Evolutionary conservation across 2,329 filamentous ascomycete species (phyloP), one percentile per base, ranked within the genome.

Genomic region (Xylariaceae sp.): DNA sequence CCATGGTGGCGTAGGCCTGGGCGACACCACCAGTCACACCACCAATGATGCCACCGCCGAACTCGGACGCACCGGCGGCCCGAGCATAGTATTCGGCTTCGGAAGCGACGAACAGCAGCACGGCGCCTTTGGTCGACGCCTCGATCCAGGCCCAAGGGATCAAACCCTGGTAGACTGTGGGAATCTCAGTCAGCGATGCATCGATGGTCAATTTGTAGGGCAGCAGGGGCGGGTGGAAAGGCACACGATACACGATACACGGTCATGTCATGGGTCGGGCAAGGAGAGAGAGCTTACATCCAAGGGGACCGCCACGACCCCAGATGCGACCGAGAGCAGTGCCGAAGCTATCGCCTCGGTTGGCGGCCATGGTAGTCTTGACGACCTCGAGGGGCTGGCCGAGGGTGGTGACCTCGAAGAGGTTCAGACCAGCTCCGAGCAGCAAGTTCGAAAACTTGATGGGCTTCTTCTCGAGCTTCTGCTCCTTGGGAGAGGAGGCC

Each of bases 71-170:
- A 65, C 94, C 94, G 60, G 86, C 83, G 64, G 80, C 78, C 69
- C 88, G 89, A 66, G 91, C 92, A 72, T 94, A 89, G 83, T 88
- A 99, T 75, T 99, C 94, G 75, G 91, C 92, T 77, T 99, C 94
- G 68, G 92, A 95, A 64, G 94, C 94, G 73, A 99, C 92, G 78
- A 99, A 99, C 74, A 99, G 89, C 70, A 99, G 88, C 67, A 99
- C 94, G 68, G 94, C 94, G 72, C 94, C 94, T 80, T 99, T 99
- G 77, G 94, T 97, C 70, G 92, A 97, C 72, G 94, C 94, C 83
- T 99, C 94, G 77, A 99, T 97, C 94, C 94, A 99, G 75, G 94
- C 94, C 92, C 92, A 96, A 62, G 94, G 94, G 73, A 99, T 97
- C 68, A 99, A 88, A 74, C 94, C 94, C 81, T 99, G 94, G 82